These are phyloP conservation scores for Geranomyces variabilis DNA, from an alignment of 192 early-diverging fungal genomes.

Conservation along the genomic window DNA sequence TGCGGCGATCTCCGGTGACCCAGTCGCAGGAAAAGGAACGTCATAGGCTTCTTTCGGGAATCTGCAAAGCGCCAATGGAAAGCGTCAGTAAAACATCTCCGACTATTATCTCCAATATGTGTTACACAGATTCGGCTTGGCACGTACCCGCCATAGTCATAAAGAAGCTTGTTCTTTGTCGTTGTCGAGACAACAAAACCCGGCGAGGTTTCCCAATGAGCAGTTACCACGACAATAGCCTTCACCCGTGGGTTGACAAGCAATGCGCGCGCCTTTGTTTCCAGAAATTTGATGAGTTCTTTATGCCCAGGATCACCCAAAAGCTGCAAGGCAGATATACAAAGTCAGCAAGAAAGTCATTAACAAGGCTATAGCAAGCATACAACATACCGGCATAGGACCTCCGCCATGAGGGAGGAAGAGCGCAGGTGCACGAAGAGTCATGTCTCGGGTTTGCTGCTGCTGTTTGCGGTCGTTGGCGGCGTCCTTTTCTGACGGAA, in stretches of 20 bases:
- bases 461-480: neutral
- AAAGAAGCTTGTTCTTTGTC: slow-evolving; percentile 41
- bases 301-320: slow-evolving; percentile 34
- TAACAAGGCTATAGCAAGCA: neutral
- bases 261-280: slow-evolving; percentile 10
- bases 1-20: slow-evolving; percentile 44
- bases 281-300: slow-evolving; percentile 25
- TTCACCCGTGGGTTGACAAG: slow-evolving; percentile 24
- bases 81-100: no score
- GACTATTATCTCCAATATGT: no score
- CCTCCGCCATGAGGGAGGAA: slow-evolving; percentile 49
- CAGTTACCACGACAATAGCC: slow-evolving; percentile 47
- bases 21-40: slow-evolving; percentile 47
- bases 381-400: slow-evolving; percentile 35
- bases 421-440: slow-evolving; percentile 26
- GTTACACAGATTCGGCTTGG: no score
- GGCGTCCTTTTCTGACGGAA: neutral
- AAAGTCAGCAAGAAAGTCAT: neutral
- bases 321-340: slow-evolving; percentile 5
- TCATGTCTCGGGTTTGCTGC: neutral
- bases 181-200: slow-evolving; percentile 3
- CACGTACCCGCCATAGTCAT: slow-evolving; percentile 53
- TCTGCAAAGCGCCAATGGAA: no score
- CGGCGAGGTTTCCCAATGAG: slow-evolving; percentile 51
- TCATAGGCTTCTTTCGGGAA: slow-evolving; percentile 55